Conservation (phyloP, 129 eudicot genomes). For the Erigeron canadensis region DNA sequence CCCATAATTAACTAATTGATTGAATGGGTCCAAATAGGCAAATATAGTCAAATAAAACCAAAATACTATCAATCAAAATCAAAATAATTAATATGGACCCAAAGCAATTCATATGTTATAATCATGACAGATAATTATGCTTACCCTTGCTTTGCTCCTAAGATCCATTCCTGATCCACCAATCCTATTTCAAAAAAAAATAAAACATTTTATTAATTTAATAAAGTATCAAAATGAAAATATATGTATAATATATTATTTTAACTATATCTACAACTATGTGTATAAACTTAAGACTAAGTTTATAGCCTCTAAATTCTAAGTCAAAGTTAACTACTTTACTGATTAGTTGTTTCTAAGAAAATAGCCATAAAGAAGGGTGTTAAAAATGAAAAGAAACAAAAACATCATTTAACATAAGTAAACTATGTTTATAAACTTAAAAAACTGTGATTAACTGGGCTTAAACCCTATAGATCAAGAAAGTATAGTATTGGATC, state of each 20-base stretch:
- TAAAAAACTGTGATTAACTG: not conserved
- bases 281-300: not conserved
- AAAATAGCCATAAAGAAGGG: too few species aligned
- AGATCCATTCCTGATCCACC: slow-evolving; percentile 91
- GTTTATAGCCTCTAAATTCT: not conserved
- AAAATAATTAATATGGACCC: not conserved
- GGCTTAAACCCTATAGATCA: not conserved
- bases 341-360: too few species aligned
- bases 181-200: slow-evolving; percentile 54
- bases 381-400: not conserved
- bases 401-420: not conserved
- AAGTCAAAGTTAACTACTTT: too few species aligned
- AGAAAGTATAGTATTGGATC: not conserved
- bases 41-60: not conserved
- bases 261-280: not conserved
- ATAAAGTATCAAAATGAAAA: not conserved
- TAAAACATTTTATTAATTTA: slow-evolving; percentile 23
- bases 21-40: not conserved
- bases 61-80: not conserved
- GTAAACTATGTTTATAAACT: not conserved
- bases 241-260: not conserved
- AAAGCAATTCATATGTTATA: not conserved
- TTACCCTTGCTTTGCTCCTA: slow-evolving; percentile 95
- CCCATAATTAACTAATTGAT: not conserved
- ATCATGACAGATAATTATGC: not conserved